Conservation (phyloP, 805 yeast genomes). For the Wickerhamomyces alni region DNA sequence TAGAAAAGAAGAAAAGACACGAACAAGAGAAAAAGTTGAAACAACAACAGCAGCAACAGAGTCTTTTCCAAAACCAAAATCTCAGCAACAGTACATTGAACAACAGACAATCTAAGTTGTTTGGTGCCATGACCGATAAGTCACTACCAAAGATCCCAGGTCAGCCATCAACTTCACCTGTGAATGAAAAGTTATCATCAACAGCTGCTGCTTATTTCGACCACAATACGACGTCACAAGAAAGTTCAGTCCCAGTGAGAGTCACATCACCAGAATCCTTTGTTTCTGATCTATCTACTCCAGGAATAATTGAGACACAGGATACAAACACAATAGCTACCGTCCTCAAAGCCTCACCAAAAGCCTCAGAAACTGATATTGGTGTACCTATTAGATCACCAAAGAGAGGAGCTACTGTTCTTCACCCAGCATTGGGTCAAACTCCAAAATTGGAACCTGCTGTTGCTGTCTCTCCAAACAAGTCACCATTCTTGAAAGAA, state of each 20-base stretch:
- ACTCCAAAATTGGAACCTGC: slow-evolving; percentile 14
- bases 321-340: slow-evolving; percentile 5
- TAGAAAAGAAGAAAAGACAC: slow-evolving; percentile 68
- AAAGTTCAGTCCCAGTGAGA: slow-evolving; percentile 9
- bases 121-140: slow-evolving; percentile 6
- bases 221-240: neutral
- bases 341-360: neutral
- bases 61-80: neutral
- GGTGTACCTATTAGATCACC: slow-evolving; percentile 21
- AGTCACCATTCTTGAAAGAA: slow-evolving; percentile 4
- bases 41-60: slow-evolving; percentile 1
- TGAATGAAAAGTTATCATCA: no score
- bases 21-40: slow-evolving; percentile 30
- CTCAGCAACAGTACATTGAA: no score
- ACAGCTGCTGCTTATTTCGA: no score
- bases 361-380: neutral
- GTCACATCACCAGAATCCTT: slow-evolving; percentile 12
- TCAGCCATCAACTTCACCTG: slow-evolving; percentile 1
- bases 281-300: slow-evolving; percentile 14
- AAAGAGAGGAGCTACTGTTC: slow-evolving; percentile 6
- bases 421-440: neutral
- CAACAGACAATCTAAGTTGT: no score
- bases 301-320: slow-evolving; percentile 7
- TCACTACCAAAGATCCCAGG: slow-evolving; percentile 20
- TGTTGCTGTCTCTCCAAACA: slow-evolving; percentile 13